Evolutionary conservation across 192 early-diverging fungal species (phyloP).

Genomic region (Rhizophagus sp.): DNA sequence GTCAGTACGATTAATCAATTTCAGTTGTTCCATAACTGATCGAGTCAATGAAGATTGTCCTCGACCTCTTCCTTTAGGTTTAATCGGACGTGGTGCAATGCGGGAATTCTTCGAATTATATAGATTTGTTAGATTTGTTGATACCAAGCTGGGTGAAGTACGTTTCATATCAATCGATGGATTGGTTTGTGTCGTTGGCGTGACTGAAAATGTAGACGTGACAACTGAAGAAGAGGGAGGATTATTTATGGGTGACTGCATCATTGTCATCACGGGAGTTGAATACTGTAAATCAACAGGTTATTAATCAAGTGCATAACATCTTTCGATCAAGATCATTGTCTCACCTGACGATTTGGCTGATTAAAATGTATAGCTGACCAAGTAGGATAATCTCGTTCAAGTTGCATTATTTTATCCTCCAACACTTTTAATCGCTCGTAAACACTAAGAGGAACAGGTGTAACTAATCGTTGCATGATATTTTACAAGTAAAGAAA

Average conservation of each 20-base stretch:
- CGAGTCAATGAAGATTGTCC: constrained; percentile 56
- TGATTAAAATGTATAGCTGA: constrained; percentile 78
- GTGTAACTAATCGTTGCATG: constrained; percentile 35
- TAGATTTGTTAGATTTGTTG: neutral
- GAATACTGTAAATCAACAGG: neutral
- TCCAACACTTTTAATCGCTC: constrained; percentile 75
- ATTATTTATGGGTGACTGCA: constrained; percentile 6
- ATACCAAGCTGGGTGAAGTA: constrained; percentile 24
- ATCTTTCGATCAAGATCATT: neutral
- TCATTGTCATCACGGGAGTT: neutral
- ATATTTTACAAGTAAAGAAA: neutral
- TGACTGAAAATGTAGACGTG: neutral
- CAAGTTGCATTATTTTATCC: constrained; percentile 73
- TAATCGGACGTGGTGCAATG: constrained; percentile 30
- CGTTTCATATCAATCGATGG: neutral
- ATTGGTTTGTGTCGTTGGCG: neutral
- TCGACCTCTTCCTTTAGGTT: constrained; percentile 45
- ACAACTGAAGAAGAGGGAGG: neutral
- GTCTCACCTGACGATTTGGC: constrained; percentile 54
- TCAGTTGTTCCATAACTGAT: constrained; percentile 56
- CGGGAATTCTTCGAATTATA: constrained; percentile 8
- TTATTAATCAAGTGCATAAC: neutral
- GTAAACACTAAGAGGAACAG: constrained; percentile 42
- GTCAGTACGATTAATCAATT: constrained; percentile 19
- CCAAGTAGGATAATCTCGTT: constrained; percentile 77